Evolutionary conservation across 2,329 filamentous ascomycete genomes (phyloP).

Genomic region (Diplocarpon mali): DNA sequence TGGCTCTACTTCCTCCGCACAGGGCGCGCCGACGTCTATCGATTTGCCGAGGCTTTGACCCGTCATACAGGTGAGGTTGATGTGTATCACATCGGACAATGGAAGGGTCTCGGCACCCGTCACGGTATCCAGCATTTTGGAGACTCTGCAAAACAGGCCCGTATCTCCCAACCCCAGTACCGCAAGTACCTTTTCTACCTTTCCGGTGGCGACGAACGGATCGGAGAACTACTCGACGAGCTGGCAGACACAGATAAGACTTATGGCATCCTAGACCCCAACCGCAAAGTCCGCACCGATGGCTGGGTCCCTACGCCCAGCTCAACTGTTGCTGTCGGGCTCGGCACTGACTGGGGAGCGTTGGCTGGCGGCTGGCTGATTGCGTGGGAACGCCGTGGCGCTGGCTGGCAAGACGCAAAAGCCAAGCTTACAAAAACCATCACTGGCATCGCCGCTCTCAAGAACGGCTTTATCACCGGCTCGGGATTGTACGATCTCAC

Average conservation of each 20-base stretch:
- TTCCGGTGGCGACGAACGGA: slow-evolving; percentile 18
- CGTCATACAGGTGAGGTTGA: slow-evolving; percentile 52
- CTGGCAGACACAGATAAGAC: slow-evolving; percentile 42
- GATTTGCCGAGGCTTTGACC: slow-evolving; percentile 45
- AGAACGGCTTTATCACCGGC: slow-evolving; percentile 48
- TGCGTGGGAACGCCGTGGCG: slow-evolving; percentile 46
- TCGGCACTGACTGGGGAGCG: slow-evolving; percentile 49
- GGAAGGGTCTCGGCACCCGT: slow-evolving; percentile 48
- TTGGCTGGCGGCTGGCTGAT: slow-evolving; percentile 47
- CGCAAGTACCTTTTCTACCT: slow-evolving; percentile 41
- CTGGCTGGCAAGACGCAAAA: slow-evolving; percentile 40
- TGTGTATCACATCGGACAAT: slow-evolving; percentile 47
- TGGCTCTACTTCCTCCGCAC: slow-evolving; percentile 53
- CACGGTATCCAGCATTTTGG: slow-evolving; percentile 52
- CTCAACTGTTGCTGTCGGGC: slow-evolving; percentile 35
- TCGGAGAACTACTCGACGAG: slow-evolving; percentile 17
- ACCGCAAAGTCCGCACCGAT: slow-evolving; percentile 46
- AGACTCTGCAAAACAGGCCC: slow-evolving; percentile 50
- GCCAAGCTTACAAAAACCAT: slow-evolving; percentile 38
- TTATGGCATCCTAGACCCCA: slow-evolving; percentile 42
- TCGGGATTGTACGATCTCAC: slow-evolving; percentile 39
- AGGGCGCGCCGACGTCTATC: slow-evolving; percentile 44
- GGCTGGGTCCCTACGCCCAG: slow-evolving; percentile 35
- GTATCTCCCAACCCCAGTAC: slow-evolving; percentile 47
- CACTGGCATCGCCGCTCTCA: slow-evolving; percentile 41